Base-by-base conservation (phyloP, 495 filamentous ascomycete genomes). In the Platismatia glauca region DNA sequence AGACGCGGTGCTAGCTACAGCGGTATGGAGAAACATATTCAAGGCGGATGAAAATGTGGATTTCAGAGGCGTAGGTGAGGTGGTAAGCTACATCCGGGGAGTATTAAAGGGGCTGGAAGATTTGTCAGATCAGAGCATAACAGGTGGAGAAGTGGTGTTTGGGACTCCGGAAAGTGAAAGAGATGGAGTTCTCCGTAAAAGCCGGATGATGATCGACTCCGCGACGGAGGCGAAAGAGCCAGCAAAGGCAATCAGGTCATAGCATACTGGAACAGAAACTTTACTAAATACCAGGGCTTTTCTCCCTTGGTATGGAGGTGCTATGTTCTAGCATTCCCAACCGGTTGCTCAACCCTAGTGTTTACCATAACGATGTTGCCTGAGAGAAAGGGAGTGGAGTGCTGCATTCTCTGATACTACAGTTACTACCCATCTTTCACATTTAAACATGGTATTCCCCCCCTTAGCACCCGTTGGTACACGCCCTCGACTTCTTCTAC, bases 11-110 rank as follows among this genome's bases (percentile, higher is more conserved):
- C 78, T 96, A 18, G 92, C 90, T 7, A 79, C 87, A 35, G 94
- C 95, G 16, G 79, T 97, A 37, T 98, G 94, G 94, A 82, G 93
- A 67, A 98, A 98, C 73, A 66, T 97, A 46, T 96, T 89, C 76
- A 89, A 90, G 76, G 73, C 67, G 4, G 69, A 75, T 4, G 79
- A 82, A 55, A 86, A 90, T 44, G 77, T 91, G 29, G 89, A 97
- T 72, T 76, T 86, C 71, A 77, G 80, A 55, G 76, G 80, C 56
- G 71, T 97, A 62, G 91, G 89, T 1, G 77, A 81, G 63, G 81
- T 95, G 41, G 89, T 92, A 20, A 82, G 81, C 46, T 96, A 90
- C 78, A 86, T 96, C 79, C 79, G 92, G 22, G 78, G 83, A 46
- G 78, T 84, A 20, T 66, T 94, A 58, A 77, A 77, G 57, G 77